Base-by-base conservation (phyloP, 1,284 basidiomycete species). In the Moniliella sp. region DNA sequence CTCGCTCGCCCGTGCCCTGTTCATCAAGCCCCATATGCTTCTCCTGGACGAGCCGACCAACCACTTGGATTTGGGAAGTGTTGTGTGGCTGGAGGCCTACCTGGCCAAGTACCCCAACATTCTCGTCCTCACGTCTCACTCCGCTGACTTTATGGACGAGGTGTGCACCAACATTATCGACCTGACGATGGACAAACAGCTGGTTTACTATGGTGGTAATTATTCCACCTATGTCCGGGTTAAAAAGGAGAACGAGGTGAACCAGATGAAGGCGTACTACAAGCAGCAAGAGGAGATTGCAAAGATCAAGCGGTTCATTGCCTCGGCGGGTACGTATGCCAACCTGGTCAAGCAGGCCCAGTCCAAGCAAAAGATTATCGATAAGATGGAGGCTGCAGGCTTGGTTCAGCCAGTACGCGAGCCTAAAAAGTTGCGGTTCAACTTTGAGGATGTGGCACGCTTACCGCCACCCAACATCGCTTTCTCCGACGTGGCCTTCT, bases 331-430 rank as follows among this genome's bases (percentile, higher is more conserved):
- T 74, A 94, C 88, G 28, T 94, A 94, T 61, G 88, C 88, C 57
- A 97, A 94, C 65, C 72, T 94, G 51, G 88, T 94, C 57, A 82
- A 77, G 62, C 88, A 97, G 66, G 88, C 88, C 53, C 94, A 97
- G 68, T 93, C 84, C 31, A 97, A 97, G 67, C 88, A 94, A 64
- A 94, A 97, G 66, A 63, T 63, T 33, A 91, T 97, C 64, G 88
- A 97, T 70, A 97, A 97, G 73, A 94, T 97, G 88, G 88, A 94
- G 69, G 88, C 88, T n/a, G 88, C 86, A 9, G 88, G 88, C 50
- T 69, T 94, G 27, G 70, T 94, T 55, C 82, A 94, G 65, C 82
- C 82, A 63, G 68, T 93, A 36, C 77, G 82, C 57, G 57, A 62
- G 5, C 69, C 72, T 31, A 74, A 71, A 52, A 71, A 72, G 25